Evolutionary conservation across 257 asterid genomes (phyloP), one percentile per base, ranked within the genome.

Genomic region (Ocimum tenuiflorum): DNA sequence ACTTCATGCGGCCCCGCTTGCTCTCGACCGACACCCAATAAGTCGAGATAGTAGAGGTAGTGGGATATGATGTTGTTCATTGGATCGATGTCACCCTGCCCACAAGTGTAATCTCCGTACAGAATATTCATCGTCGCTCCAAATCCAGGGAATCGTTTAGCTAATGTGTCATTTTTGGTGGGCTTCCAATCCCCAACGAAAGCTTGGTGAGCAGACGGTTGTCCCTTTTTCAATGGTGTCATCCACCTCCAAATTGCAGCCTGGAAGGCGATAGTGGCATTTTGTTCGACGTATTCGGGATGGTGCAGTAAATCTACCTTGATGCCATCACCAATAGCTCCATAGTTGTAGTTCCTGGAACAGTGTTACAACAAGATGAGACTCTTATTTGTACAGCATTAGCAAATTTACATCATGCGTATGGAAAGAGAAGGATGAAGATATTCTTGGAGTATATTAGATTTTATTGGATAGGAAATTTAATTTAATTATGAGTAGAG

Each of bases 201-300:
- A 47, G 62, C 88, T 0, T 87, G 77, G 7, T 92, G 99, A 41
- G 94, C 80, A 6, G 99, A 89, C 35, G 99, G 97, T 18, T 83
- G 86, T 0, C 87, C 87, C 74, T 71, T 86, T 68, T 82, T 84
- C 24, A 63, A 8, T 0, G 96, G 85, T 0, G 85, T 79, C 96
- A 87, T 87, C 99, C 99, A 89, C 79, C 66, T 56, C 75, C 76
- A 83, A 0, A 92, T 92, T n/a, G 96, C 97, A 45, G 96, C 86
- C 67, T 83, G 92, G 86, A 88, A 92, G 47, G 97, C 99, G 29
- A 89, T 51, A 50, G 99, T 92, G 18, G 99, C 97, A 17, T 92
- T 92, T 65, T 92, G 96, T 74, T 92, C 99, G 11, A 92, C 55
- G 81, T 89, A 85, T 60, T 89, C 99, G 0, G 97, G 99, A 76